Conservation (phyloP, 2,329 filamentous ascomycete species). For the Botrytis paeoniae region DNA sequence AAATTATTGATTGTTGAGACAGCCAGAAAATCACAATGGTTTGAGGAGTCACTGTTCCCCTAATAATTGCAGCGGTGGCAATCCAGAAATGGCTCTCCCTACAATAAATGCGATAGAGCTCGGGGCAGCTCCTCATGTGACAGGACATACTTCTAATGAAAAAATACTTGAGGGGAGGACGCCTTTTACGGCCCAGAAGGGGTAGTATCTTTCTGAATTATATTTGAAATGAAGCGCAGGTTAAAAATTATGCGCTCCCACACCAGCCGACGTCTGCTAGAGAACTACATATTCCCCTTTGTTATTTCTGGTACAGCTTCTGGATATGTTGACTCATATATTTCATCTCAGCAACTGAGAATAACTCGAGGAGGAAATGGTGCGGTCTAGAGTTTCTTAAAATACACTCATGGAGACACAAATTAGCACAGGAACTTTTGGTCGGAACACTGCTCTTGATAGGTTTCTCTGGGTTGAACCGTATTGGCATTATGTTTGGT, state of each 20-base stretch:
- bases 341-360: slow-evolving; percentile 29
- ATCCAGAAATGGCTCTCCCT: background rate
- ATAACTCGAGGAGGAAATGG: slow-evolving; percentile 27
- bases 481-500: background rate
- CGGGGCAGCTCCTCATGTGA: background rate
- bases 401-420: slow-evolving; percentile 22
- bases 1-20: background rate
- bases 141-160: background rate
- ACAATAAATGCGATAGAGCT: background rate
- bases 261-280: slow-evolving; percentile 37
- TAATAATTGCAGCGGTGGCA: background rate
- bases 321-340: slow-evolving; percentile 32
- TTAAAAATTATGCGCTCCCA: slow-evolving; percentile 35
- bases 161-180: background rate
- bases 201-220: background rate
- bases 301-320: slow-evolving; percentile 36
- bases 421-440: slow-evolving; percentile 4
- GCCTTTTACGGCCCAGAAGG: slow-evolving; percentile 23
- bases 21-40: background rate
- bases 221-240: background rate
- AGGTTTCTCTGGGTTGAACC: background rate
- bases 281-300: background rate
- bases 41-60: background rate
- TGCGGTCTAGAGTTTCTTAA: slow-evolving; percentile 21
- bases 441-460: background rate